Evolutionary conservation across 2,329 filamentous ascomycete genomes (phyloP).

Genomic region (Alternaria brassicicola): DNA sequence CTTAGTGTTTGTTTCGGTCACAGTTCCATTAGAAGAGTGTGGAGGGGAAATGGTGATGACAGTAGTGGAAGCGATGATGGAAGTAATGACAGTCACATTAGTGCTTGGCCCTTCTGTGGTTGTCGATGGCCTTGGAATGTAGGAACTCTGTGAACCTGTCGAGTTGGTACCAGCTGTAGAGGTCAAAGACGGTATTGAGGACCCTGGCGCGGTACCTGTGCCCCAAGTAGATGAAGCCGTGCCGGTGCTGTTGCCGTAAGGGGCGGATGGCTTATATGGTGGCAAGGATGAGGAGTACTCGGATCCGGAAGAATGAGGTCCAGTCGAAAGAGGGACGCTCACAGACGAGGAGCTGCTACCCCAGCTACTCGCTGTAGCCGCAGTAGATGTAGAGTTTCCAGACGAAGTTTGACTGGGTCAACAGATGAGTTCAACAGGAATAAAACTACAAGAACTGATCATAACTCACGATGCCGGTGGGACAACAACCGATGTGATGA

Average conservation of each 20-base stretch:
- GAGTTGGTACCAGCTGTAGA: conserved; percentile 1
- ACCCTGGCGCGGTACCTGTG: conserved; percentile 9
- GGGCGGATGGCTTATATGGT: conserved; percentile 9
- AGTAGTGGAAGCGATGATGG: not conserved
- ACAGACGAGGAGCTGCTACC: conserved; percentile 12
- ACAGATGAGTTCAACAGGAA: conserved; percentile 8
- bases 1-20: conserved; percentile 2
- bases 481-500: conserved; percentile 8
- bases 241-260: conserved; percentile 19
- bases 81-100: conserved; percentile 4
- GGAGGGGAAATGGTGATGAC: not conserved
- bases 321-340: conserved; percentile 14
- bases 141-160: not conserved
- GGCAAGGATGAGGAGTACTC: not conserved
- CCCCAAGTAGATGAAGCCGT: conserved; percentile 1
- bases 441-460: not conserved
- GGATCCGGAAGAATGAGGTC: conserved; percentile 13
- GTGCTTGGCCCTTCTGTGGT: not conserved
- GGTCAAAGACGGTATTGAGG: not conserved
- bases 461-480: conserved; percentile 19
- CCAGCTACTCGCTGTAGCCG: conserved; percentile 28
- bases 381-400: conserved; percentile 19
- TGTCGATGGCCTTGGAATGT: not conserved
- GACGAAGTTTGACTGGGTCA: conserved; percentile 3
- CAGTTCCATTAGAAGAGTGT: conserved; percentile 6